These are phyloP conservation scores for Symbiodinium natans DNA, from an alignment of 73 alveolate genomes.

Conservation along the genomic window DNA sequence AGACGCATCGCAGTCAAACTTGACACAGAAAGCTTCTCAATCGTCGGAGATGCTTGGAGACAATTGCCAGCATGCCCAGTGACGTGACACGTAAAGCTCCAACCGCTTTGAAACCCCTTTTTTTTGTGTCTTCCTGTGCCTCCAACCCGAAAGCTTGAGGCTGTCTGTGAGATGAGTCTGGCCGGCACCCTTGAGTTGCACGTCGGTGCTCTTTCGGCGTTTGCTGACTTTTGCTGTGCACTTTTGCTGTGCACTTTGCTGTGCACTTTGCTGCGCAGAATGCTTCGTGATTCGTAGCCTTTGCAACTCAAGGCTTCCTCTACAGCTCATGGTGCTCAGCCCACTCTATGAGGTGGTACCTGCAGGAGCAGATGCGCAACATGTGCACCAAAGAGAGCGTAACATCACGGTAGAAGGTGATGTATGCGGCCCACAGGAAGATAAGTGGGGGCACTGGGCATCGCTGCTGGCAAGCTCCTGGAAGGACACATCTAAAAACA, in stretches of 20 bases:
- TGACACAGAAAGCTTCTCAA: too few species aligned
- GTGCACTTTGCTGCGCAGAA: not conserved
- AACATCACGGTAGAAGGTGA: not conserved
- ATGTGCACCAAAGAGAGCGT: too few species aligned
- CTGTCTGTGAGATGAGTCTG: not conserved
- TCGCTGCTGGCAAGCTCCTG: constrained; percentile 72
- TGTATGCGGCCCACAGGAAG: not conserved
- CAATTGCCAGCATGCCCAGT: too few species aligned
- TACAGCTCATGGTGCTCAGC: constrained; percentile 92
- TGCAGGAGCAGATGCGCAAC: not conserved
- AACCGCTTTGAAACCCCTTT: too few species aligned
- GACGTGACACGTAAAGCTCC: too few species aligned
- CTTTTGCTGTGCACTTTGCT: not conserved
- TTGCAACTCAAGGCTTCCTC: not conserved
- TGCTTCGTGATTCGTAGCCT: not conserved
- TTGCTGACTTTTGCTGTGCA: not conserved
- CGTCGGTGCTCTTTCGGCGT: too few species aligned
- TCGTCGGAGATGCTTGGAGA: too few species aligned
- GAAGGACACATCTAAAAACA: too few species aligned
- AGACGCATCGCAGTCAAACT: too few species aligned
- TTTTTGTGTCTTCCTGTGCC: too few species aligned
- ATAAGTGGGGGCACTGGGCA: not conserved
- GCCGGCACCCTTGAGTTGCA: not conserved
- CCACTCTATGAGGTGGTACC: constrained; percentile 83
- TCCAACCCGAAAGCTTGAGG: not conserved